Evolutionary conservation across 2,329 filamentous ascomycete genomes (phyloP), one percentile per base, ranked within the genome.

Genomic region (Sodiomyces alkalinus): DNA sequence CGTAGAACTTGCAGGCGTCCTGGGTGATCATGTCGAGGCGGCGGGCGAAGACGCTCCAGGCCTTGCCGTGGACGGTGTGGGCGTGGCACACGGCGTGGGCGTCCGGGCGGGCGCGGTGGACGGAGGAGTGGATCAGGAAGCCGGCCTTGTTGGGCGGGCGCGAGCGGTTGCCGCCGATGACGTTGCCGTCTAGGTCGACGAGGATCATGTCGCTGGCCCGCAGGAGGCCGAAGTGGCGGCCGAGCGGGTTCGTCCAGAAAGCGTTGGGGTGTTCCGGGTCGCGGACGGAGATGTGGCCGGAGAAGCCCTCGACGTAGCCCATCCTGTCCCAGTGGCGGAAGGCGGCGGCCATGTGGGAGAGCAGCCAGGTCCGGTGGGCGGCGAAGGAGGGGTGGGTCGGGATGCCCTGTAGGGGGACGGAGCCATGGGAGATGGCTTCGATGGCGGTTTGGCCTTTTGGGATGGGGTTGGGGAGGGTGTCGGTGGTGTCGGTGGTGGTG

Each of bases 171-270:
- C 74, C 74, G 9, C 72, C 72, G 5, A 78, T 60, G 6, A 74
- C 62, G n/a, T 65, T 62, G 10, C 75, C 76, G 18, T 51, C 43
- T 23, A 58, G 49, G 39, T 80, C 65, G 4, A 81, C 62, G 12
- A 76, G 62, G 20, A 80, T 68, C 64, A 81, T 72, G 44, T 81
- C 76, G 11, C 60, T 64, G 1, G 74, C 72, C 33, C 67, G 68
- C 30, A 81, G 58, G 29, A 75, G 53, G 3, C 64, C 74, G 41
- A 80, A 81, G 46, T 80, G 75, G 13, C 58, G 55, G 3, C 70
- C 73, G 0, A 81, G 16, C 48, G 75, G 54, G 68, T 81, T 62
- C 38, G 72, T 80, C 76, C 76, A 80, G 49, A 78, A 75, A 1
- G 60, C 60, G 29, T 71, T 51, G 1, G 54, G 51, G 35, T 65